phyloP scores from a whole-genome alignment of 768 basidiomycete genomes.

The Mrakia gelida region DNA sequence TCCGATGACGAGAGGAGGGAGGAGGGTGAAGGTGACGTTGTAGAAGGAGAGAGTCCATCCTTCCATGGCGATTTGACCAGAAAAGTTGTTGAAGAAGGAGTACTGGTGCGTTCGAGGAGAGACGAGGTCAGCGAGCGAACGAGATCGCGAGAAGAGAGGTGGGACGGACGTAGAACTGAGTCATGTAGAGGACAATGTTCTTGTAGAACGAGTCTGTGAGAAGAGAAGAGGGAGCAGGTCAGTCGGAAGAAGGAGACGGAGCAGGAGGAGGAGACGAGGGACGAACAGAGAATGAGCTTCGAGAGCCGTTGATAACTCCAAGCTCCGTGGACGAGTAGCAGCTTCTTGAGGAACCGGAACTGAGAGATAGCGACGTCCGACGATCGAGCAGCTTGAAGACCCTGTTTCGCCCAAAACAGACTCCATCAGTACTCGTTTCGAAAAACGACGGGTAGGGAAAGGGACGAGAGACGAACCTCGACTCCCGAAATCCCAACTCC shows the following conservation, averaged over 20 bases:
- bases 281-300: slow-evolving; percentile 89
- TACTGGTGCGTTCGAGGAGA: slow-evolving; percentile 54
- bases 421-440: background rate
- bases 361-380: slow-evolving; percentile 98
- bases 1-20: slow-evolving; percentile 95
- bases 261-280: background rate
- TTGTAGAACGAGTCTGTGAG: slow-evolving; percentile 92
- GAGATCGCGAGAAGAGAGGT: background rate
- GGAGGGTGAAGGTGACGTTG: slow-evolving; percentile 91
- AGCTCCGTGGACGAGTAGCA: slow-evolving; percentile 91
- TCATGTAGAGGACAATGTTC: slow-evolving; percentile 97
- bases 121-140: background rate
- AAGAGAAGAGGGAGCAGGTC: background rate
- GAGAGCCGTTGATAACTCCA: slow-evolving; percentile 97
- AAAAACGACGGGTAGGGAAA: background rate
- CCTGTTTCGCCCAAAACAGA: slow-evolving; percentile 50
- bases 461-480: slow-evolving; percentile 57
- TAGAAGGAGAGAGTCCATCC: slow-evolving; percentile 98
- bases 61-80: slow-evolving; percentile 96
- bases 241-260: background rate
- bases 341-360: slow-evolving; percentile 90
- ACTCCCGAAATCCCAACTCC: slow-evolving; percentile 97
- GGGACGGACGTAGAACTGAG: slow-evolving; percentile 83
- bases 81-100: slow-evolving; percentile 99
- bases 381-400: slow-evolving; percentile 95